Conservation (phyloP, 2,329 filamentous ascomycete genomes). For the Fusarium sp. region DNA sequence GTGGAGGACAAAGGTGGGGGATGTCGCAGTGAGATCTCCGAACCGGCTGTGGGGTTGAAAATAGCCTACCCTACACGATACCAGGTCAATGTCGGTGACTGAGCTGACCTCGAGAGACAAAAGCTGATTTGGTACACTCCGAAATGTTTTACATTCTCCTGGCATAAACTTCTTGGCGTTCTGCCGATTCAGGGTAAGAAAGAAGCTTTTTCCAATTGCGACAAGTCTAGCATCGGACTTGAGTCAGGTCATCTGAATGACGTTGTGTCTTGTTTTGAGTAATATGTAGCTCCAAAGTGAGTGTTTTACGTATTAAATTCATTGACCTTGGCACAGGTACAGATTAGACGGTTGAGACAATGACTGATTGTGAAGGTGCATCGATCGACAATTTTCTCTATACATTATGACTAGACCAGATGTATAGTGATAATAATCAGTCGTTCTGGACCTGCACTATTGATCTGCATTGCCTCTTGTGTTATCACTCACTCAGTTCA, state of each 20-base stretch:
- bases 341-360: background rate
- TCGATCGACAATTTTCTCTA: background rate
- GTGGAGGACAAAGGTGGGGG: slow-evolving; percentile 22
- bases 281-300: background rate
- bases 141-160: background rate
- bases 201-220: background rate
- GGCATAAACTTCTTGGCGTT: background rate
- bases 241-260: background rate
- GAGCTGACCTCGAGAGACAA: too few relatives aligned
- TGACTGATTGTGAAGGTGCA: background rate
- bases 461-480: background rate
- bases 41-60: background rate
- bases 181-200: background rate
- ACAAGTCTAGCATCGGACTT: background rate
- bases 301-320: slow-evolving; percentile 7
- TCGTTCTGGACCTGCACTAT: background rate
- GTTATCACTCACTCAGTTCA: background rate
- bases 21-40: background rate
- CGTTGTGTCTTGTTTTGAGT: background rate
- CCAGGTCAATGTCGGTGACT: background rate
- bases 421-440: background rate
- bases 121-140: too few relatives aligned
- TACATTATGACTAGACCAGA: background rate
- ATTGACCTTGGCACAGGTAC: background rate
- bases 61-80: background rate